Conservation (phyloP, 257 asterid genomes). For the Solanum pimpinellifolium region DNA sequence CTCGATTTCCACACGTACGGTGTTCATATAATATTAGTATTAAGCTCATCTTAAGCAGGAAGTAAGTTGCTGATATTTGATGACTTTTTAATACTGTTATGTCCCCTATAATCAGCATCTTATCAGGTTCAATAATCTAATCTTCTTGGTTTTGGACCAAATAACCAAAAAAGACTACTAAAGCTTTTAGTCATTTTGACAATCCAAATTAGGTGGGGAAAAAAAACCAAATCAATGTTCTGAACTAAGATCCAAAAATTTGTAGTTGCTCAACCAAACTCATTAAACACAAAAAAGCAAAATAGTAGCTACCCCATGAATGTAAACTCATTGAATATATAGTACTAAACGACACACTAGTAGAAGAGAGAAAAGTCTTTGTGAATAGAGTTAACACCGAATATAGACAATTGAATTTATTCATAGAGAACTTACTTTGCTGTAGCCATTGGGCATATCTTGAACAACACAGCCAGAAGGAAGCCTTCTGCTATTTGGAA, state of each 20-base stretch:
- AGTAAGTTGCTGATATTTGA: constrained; percentile 1
- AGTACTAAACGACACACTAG: background rate
- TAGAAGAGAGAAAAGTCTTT: background rate
- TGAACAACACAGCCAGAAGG: constrained; percentile 95
- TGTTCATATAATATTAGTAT: constrained; percentile 7
- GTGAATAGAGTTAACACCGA: background rate
- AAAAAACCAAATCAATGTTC: background rate
- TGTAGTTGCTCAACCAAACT: constrained; percentile 40
- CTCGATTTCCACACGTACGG: constrained; percentile 29
- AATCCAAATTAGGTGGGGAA: background rate
- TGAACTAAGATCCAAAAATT: constrained; percentile 18
- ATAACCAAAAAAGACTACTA: background rate
- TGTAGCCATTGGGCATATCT: constrained; percentile 95
- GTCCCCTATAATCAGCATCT: constrained; percentile 31
- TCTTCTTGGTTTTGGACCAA: constrained; percentile 5
- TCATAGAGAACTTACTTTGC: constrained; percentile 42
- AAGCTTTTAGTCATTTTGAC: constrained; percentile 2
- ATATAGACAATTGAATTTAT: too few relatives aligned
- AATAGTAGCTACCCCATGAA: constrained; percentile 1
- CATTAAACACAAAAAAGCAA: constrained; percentile 24
- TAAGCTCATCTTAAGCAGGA: constrained; percentile 18
- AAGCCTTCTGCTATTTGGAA: constrained; percentile 56
- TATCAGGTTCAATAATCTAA: constrained; percentile 7
- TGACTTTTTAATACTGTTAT: constrained; percentile 14
- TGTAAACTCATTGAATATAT: background rate